A percentile compares a stretch with the other conserved stretches of the same genome.
These are phyloP conservation scores for Starmerella potacharoeniae DNA, from an alignment of 805 yeast genomes.

Conservation along the genomic window DNA sequence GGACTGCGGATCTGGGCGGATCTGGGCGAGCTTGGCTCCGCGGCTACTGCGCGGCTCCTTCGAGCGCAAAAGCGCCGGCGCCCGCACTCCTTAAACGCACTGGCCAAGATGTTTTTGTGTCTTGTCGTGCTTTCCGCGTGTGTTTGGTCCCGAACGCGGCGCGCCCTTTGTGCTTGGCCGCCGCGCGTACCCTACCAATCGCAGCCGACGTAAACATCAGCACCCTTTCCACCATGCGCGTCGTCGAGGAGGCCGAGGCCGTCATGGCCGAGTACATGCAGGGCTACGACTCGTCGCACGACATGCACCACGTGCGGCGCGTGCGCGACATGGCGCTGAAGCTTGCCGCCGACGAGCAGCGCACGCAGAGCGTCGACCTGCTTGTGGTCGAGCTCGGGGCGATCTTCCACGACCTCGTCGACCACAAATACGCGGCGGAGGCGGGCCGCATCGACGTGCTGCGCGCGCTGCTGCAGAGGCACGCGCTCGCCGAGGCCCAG, in stretches of 20 bases:
- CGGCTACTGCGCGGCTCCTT: no score
- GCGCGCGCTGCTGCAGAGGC: constrained; percentile 8
- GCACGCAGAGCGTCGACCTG: constrained; percentile 14
- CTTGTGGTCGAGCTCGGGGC: constrained; percentile 28
- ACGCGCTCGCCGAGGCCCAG: constrained; percentile 16
- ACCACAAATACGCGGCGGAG: constrained; percentile 25
- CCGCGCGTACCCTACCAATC: no score
- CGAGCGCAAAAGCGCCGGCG: no score
- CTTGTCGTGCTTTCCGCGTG: no score
- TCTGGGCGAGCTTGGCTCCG: no score
- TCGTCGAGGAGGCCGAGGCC: constrained; percentile 3
- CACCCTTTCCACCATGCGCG: background rate
- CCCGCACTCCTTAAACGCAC: no score
- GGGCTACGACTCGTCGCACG: constrained; percentile 28
- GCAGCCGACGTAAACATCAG: background rate
- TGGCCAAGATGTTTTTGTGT: no score
- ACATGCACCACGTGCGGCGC: constrained; percentile 26
- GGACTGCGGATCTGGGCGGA: no score
- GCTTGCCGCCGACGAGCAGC: constrained; percentile 18
- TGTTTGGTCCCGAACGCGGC: no score
- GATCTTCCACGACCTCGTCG: constrained; percentile 28
- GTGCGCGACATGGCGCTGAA: constrained; percentile 25
- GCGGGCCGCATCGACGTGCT: constrained; percentile 10
- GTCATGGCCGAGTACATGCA: constrained; percentile 21
- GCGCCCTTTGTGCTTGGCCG: no score